Evolutionary conservation across 192 early-diverging fungal species (phyloP).

Genomic region (Coemansia sp.): DNA sequence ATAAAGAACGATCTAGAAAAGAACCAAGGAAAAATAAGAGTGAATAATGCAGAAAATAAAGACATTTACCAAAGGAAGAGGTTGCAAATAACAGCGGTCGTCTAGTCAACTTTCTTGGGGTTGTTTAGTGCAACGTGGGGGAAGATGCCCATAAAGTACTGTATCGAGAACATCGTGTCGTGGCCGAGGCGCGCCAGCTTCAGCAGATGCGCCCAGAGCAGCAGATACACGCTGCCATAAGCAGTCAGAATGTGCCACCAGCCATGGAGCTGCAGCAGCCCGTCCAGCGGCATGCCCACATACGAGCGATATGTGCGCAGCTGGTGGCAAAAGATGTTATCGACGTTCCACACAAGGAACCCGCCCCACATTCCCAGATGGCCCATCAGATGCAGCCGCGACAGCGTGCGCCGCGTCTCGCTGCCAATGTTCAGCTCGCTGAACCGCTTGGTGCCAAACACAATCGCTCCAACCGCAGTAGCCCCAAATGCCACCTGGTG

Average conservation of each 20-base stretch:
- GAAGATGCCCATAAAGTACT: slow-evolving; percentile 29
- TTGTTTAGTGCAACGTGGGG: slow-evolving; percentile 28
- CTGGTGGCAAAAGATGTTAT: slow-evolving; percentile 64
- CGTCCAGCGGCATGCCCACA: slow-evolving; percentile 56
- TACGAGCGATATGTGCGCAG: slow-evolving; percentile 54
- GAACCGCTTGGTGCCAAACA: slow-evolving; percentile 29
- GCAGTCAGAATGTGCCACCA: slow-evolving; percentile 64
- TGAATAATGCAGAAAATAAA: slow-evolving; percentile 5
- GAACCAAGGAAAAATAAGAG: neutral
- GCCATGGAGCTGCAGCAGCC: slow-evolving; percentile 59
- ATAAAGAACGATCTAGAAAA: too few species aligned
- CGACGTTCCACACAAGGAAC: slow-evolving; percentile 72
- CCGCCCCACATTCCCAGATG: slow-evolving; percentile 44
- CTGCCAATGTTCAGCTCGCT: slow-evolving; percentile 18
- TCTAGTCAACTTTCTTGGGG: slow-evolving; percentile 45
- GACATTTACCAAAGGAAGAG: neutral
- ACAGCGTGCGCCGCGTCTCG: slow-evolving; percentile 25
- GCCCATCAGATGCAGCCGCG: slow-evolving; percentile 20
- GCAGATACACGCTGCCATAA: slow-evolving; percentile 40
- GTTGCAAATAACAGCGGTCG: neutral
- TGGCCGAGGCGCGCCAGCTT: slow-evolving; percentile 41
- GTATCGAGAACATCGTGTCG: slow-evolving; percentile 35
- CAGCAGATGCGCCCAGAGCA: slow-evolving; percentile 50
- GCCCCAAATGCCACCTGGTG: slow-evolving; percentile 60
- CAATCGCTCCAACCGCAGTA: slow-evolving; percentile 16